Evolutionary conservation across 495 filamentous ascomycete genomes (phyloP).

Genomic region (Aspergillus heteromorphus): DNA sequence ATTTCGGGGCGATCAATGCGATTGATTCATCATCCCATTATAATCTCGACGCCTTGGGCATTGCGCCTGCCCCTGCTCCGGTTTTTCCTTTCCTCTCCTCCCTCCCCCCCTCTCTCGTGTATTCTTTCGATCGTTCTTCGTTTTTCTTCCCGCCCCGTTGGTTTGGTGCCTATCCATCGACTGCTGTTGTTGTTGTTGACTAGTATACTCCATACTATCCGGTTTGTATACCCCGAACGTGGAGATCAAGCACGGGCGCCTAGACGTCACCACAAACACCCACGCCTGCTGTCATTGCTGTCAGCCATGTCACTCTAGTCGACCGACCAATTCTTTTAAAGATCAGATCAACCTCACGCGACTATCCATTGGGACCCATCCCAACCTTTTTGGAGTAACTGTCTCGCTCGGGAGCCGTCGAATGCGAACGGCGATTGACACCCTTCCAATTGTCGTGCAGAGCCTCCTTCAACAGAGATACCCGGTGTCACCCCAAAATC

Average conservation of each 20-base stretch:
- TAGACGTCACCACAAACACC: background rate
- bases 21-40: constrained; percentile 13
- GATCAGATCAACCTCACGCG: too few relatives aligned
- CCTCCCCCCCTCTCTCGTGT: background rate
- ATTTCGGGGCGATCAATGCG: constrained; percentile 1
- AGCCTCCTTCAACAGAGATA: background rate
- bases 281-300: background rate
- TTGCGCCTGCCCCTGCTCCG: background rate
- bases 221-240: background rate
- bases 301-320: too few relatives aligned
- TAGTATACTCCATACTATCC: background rate
- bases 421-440: background rate
- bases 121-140: background rate
- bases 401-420: too few relatives aligned
- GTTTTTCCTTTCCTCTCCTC: constrained; percentile 10
- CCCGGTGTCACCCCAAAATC: background rate
- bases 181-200: background rate
- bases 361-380: too few relatives aligned
- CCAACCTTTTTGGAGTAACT: too few relatives aligned
- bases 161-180: background rate
- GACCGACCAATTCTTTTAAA: too few relatives aligned
- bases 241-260: background rate
- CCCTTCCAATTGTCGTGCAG: background rate
- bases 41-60: constrained; percentile 9
- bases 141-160: background rate